phyloP scores from a whole-genome alignment of 78 protist genomes.

The Tieghemostelium lacteum region DNA sequence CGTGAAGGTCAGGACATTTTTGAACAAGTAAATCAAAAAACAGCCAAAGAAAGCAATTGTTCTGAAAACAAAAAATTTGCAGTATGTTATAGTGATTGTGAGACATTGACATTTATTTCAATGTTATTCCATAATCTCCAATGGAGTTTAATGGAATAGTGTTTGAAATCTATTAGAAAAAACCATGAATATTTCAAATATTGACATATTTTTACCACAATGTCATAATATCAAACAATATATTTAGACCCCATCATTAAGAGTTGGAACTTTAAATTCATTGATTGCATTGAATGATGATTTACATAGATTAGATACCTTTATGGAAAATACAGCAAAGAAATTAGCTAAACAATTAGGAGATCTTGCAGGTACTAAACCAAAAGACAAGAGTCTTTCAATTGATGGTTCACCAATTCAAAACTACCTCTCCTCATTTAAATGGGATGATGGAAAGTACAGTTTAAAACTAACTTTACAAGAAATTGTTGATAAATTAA shows the following conservation, averaged over 20 bases:
- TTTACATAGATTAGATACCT: conserved; percentile 62
- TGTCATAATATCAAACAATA: no score
- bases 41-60: conserved; percentile 46
- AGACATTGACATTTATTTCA: no score
- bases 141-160: no score
- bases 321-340: conserved; percentile 56
- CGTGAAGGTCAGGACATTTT: conserved; percentile 42
- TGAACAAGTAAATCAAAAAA: conserved; percentile 59
- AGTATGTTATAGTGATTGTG: no score
- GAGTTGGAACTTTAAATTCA: conserved; percentile 81
- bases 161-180: no score
- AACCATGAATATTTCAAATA: no score
- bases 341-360: conserved; percentile 67
- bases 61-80: conserved; percentile 59
- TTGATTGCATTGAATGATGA: conserved; percentile 78
- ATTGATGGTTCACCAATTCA: conserved; percentile 59
- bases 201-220: no score
- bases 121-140: no score
- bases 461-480: conserved; percentile 55
- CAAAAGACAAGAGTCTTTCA: conserved; percentile 68
- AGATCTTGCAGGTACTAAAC: conserved; percentile 68
- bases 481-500: conserved; percentile 67
- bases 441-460: conserved; percentile 81
- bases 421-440: conserved; percentile 51
- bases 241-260: conserved; percentile 60